A percentile compares a stretch with the other conserved stretches of the same genome.
Evolutionary conservation across 2,329 filamentous ascomycete genomes (phyloP).

Genomic region (Pseudopyricularia javanii): DNA sequence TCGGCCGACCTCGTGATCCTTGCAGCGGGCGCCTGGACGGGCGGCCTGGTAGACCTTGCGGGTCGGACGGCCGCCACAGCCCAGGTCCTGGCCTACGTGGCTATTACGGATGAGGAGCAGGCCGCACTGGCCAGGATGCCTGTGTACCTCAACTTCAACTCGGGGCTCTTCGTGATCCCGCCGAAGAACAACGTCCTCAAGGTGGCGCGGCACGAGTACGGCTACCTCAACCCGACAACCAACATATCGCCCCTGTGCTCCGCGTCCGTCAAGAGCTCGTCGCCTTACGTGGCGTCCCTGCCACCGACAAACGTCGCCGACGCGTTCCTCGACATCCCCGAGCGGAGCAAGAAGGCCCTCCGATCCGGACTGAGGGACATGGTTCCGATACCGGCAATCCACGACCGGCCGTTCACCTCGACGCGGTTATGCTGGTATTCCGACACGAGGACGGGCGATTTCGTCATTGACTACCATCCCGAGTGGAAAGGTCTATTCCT

Average conservation of each 20-base stretch:
- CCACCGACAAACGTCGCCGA: constrained; percentile 37
- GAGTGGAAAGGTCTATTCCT: constrained; percentile 44
- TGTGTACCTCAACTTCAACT: constrained; percentile 59
- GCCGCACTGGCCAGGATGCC: constrained; percentile 51
- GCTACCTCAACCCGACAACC: constrained; percentile 44
- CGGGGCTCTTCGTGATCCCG: constrained; percentile 64
- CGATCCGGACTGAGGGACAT: constrained; percentile 48
- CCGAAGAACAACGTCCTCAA: constrained; percentile 52
- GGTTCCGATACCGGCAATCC: constrained; percentile 42
- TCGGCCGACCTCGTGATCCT: constrained; percentile 58
- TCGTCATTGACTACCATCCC: constrained; percentile 59
- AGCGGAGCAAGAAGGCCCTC: constrained; percentile 49
- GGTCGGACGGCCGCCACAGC: constrained; percentile 71
- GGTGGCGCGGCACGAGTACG: constrained; percentile 56
- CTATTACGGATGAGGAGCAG: constrained; percentile 62
- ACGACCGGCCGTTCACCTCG: constrained; percentile 44
- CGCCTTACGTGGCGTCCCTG: constrained; percentile 17
- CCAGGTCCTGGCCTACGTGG: constrained; percentile 68
- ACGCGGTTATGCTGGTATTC: constrained; percentile 66
- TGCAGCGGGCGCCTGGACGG: constrained; percentile 81
- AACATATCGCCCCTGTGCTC: constrained; percentile 8
- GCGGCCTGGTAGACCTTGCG: constrained; percentile 62
- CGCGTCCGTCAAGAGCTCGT: neutral
- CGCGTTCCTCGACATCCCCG: constrained; percentile 34
- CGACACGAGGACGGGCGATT: constrained; percentile 60